Evolutionary conservation across 2,329 filamentous ascomycete species (phyloP), one percentile per base, ranked within the genome.

Genomic region (Claviceps citrina): DNA sequence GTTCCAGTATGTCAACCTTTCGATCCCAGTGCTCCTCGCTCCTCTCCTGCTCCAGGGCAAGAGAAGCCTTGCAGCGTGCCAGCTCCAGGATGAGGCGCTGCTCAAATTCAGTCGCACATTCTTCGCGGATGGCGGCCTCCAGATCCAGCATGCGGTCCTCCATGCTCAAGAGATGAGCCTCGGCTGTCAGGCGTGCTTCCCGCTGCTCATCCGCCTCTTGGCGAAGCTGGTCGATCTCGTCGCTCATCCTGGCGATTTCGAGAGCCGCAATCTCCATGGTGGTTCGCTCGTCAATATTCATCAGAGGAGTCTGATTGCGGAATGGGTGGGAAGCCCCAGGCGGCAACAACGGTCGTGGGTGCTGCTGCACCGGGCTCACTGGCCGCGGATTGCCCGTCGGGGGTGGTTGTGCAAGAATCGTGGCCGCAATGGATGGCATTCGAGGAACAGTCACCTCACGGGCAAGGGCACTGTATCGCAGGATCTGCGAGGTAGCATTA

Each of bases 401-500:
- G 22, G 58, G 44, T 4, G 54, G 51, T 10, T 60, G 56, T 12
- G 63, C 60, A 13, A 71, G 54, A 26, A 91, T 82, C 0, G 80
- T 82, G 31, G 77, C 77, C 0, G 81, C 83, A 38, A 89, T 77
- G 36, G 83, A 91, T 0, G 87, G 87, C 7, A 93, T 76, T 5
- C 89, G 80, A 5, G 87, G 86, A 1, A 95, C 84, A 0, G 89
- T 93, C 9, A 96, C 83, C 61, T 96, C 89, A 16, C 86, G 77
- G 0, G 91, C 91, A 4, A 98, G 71, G 0, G 91, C 89, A 18
- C 84, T 91, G 62, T 98, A 98, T 15, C 89, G 79, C 1, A 98
- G 68, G 45, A 98, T 96, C 55, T 96, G 91, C 5, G 84, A 93
- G 0, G 91, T 98, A 10, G 91, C 86, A 54, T 96, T 96, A 66